Percentiles rank a stretch among this genome's conserved stretches.
These are phyloP conservation scores for Penicillium riverlandense DNA, from an alignment of 495 filamentous ascomycete genomes.

Conservation along the genomic window DNA sequence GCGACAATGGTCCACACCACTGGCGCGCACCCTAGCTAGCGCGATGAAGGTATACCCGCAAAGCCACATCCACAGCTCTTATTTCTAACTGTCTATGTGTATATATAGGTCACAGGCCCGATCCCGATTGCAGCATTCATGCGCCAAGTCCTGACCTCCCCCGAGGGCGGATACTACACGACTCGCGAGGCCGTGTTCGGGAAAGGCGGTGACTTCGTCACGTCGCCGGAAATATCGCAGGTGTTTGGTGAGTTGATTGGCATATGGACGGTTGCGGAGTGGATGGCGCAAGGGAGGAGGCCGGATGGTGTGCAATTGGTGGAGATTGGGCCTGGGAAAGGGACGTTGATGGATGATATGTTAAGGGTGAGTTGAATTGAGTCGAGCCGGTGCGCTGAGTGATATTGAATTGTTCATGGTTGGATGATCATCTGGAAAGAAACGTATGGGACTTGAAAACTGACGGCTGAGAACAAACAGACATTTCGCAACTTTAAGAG, in stretches of 20 bases:
- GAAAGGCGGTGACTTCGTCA: constrained; percentile 86
- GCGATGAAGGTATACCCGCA: constrained; percentile 62
- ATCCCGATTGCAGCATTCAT: constrained; percentile 90
- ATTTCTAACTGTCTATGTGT: constrained; percentile 26
- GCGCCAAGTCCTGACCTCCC: constrained; percentile 93
- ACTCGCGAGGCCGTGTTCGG: constrained; percentile 70
- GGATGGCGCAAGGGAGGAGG: constrained; percentile 78
- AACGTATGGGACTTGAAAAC: too few species aligned
- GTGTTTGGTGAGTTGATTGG: constrained; percentile 92
- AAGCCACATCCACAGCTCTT: neutral
- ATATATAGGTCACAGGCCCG: constrained; percentile 60
- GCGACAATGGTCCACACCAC: constrained; percentile 77
- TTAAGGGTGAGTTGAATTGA: constrained; percentile 55
- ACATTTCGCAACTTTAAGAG: constrained; percentile 76
- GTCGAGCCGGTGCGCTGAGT: too few species aligned
- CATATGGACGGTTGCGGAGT: constrained; percentile 91
- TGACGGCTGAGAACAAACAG: constrained; percentile 29
- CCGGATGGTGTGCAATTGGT: constrained; percentile 73
- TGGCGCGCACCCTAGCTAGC: constrained; percentile 75
- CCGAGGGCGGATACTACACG: constrained; percentile 92
- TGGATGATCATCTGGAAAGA: neutral
- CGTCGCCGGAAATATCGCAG: constrained; percentile 94
- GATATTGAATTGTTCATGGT: neutral
- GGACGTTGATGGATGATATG: constrained; percentile 96
- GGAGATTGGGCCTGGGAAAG: constrained; percentile 89